Base-by-base conservation (phyloP, 2,329 filamentous ascomycete genomes). In the Malbranchea zuffiana region DNA sequence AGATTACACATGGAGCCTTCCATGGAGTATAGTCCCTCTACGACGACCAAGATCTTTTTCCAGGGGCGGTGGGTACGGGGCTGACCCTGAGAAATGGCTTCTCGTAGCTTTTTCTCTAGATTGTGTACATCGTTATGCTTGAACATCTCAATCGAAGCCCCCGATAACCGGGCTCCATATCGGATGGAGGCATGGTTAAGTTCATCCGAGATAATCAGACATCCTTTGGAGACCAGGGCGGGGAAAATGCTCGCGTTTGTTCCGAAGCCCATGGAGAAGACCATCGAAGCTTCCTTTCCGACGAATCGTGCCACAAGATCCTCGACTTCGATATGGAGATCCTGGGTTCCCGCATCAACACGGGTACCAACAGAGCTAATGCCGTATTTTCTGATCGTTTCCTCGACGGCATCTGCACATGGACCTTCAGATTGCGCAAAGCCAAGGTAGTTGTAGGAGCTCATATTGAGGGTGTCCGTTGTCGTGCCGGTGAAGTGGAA, bases 1-100 rank as follows among this genome's bases (percentile, higher is more conserved):
- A 98, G 74, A 58, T 98, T 90, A 62, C 84, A 90, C 83, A 98
- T 93, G 47, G 87, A 95, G 32, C 90, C 90, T 66, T 98, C 90
- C 90, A 98, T 98, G 1, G 88, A 96, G 70, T 98, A 98, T 13
- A 98, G 73, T 50, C 90, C 90, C 60, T 98, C 90, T 24, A 98
- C 84, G 24, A 88, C 87, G 29, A 98, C 83, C 35, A 98, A 62
- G 43, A 98, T 96, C 75, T 96, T 98, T 72, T 93, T 95, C 90
- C 90, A 98, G 1, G 90, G 90, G 19, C 90, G 82, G 61, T 98
- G 90, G n/a, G 88, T 98, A 47, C 90, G 82, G 36, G 90, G 90
- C 57, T 98, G 90, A 29, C 90, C 90, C 63, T 96, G 88, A 10
- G 88, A 87, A 55, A 98, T 96, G 47, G 79, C 82, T 56, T 96